Evolutionary conservation across 352 stramenopile genomes (phyloP).

Genomic region (Globisporangium cederbergense): DNA sequence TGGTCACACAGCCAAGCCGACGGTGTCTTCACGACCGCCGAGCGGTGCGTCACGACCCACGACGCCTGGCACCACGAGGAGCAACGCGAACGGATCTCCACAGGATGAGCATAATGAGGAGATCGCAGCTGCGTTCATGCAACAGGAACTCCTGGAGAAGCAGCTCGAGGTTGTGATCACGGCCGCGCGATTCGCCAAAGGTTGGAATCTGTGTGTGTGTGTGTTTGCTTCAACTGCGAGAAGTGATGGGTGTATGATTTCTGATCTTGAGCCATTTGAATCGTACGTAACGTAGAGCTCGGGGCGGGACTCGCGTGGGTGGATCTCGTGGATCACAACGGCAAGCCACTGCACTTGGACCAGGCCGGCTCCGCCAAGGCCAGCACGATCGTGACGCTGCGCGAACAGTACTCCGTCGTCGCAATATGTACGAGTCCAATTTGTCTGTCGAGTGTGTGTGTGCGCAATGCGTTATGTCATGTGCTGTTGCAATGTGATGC

Average conservation of each 20-base stretch:
- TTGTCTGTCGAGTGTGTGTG: background rate
- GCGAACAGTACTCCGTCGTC: conserved; percentile 46
- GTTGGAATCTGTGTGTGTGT: conserved; percentile 14
- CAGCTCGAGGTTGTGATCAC: conserved; percentile 49
- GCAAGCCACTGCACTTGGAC: conserved; percentile 45
- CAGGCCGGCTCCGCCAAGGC: conserved; percentile 29
- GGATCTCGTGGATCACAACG: conserved; percentile 49
- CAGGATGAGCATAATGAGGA: conserved; percentile 25
- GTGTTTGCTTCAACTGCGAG: background rate
- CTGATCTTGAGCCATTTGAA: background rate
- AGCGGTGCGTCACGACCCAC: conserved; percentile 18
- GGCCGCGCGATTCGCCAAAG: conserved; percentile 51
- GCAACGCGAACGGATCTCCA: background rate
- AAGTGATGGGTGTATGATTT: background rate
- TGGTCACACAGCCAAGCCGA: background rate
- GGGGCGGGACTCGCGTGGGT: conserved; percentile 31
- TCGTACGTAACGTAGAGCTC: conserved; percentile 32
- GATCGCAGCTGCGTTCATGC: conserved; percentile 21
- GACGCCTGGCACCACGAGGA: conserved; percentile 14
- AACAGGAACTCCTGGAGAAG: conserved; percentile 38
- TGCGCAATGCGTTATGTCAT: background rate
- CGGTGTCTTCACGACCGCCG: conserved; percentile 15
- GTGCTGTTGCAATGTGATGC: background rate
- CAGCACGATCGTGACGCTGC: conserved; percentile 39
- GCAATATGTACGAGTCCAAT: conserved; percentile 37